These are phyloP conservation scores for Pholiota conissans DNA, from an alignment of 768 basidiomycete genomes.

Conservation along the genomic window DNA sequence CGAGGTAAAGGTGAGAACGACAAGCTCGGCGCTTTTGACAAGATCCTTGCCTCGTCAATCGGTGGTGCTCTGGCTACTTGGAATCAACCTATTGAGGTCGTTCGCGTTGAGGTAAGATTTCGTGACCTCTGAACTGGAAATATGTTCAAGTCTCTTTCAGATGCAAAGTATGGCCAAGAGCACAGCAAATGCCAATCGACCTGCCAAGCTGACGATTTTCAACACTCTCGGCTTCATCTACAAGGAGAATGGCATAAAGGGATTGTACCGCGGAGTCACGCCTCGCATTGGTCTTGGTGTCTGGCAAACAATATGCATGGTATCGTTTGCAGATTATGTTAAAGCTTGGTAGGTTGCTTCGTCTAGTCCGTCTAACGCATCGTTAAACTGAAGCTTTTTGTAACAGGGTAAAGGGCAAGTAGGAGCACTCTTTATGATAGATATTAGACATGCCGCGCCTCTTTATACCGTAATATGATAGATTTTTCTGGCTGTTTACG, in stretches of 20 bases:
- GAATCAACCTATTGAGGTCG: slow-evolving; percentile 99
- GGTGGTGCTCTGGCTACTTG: slow-evolving; percentile 97
- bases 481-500: neutral
- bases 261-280: slow-evolving; percentile 95
- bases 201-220: slow-evolving; percentile 87
- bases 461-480: slow-evolving; percentile 27
- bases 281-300: slow-evolving; percentile 95
- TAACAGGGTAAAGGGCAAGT: slow-evolving; percentile 53
- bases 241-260: slow-evolving; percentile 93
- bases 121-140: neutral
- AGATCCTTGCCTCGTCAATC: slow-evolving; percentile 83
- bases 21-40: slow-evolving; percentile 74
- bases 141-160: slow-evolving; percentile 38
- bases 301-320: slow-evolving; percentile 99
- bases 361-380: neutral
- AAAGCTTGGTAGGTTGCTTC: slow-evolving; percentile 64
- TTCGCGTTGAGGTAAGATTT: slow-evolving; percentile 86
- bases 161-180: slow-evolving; percentile 99
- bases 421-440: slow-evolving; percentile 18
- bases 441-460: slow-evolving; percentile 12
- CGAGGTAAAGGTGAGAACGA: slow-evolving; percentile 81
- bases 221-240: slow-evolving; percentile 95
- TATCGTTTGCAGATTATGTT: slow-evolving; percentile 95
- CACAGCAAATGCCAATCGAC: slow-evolving; percentile 73
- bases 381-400: slow-evolving; percentile 13